Conservation (phyloP, 2,329 filamentous ascomycete genomes). For the Penicillium palitans region DNA sequence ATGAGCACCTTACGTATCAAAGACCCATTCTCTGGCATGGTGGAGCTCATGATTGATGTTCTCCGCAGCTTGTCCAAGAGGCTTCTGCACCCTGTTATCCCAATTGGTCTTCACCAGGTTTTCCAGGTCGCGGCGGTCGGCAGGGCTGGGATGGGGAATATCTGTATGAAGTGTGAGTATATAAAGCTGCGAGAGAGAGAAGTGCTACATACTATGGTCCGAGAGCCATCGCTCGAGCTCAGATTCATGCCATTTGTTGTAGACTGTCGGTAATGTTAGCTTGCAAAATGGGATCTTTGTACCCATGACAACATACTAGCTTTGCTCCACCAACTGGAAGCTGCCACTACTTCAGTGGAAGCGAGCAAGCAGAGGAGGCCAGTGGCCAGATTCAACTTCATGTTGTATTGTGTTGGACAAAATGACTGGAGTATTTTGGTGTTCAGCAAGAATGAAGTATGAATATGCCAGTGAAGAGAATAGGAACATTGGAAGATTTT, state of each 20-base stretch:
- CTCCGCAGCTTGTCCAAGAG: slow-evolving; percentile 77
- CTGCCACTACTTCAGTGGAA: slow-evolving; percentile 63
- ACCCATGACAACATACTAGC: slow-evolving; percentile 62
- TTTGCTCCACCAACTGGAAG: slow-evolving; percentile 83
- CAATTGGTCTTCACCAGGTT: slow-evolving; percentile 86
- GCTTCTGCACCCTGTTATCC: slow-evolving; percentile 70
- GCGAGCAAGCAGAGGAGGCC: slow-evolving; percentile 71
- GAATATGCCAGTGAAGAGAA: slow-evolving; percentile 4
- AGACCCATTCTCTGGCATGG: slow-evolving; percentile 83
- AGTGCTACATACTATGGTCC: slow-evolving; percentile 61
- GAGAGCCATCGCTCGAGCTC: slow-evolving; percentile 96
- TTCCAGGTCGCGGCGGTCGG: slow-evolving; percentile 94
- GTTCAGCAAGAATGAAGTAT: background rate
- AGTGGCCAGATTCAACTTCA: slow-evolving; percentile 73
- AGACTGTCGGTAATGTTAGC: slow-evolving; percentile 57
- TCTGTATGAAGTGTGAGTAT: slow-evolving; percentile 40
- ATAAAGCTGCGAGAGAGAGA: background rate
- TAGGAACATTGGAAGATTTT: background rate
- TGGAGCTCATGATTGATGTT: slow-evolving; percentile 70
- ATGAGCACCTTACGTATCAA: slow-evolving; percentile 64
- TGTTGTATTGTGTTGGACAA: slow-evolving; percentile 44
- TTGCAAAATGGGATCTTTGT: background rate
- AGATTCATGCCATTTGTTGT: slow-evolving; percentile 98
- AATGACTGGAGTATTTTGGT: background rate
- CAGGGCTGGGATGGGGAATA: slow-evolving; percentile 82